Conservation (phyloP, 768 basidiomycete genomes). For the Cubamyces sp. region DNA sequence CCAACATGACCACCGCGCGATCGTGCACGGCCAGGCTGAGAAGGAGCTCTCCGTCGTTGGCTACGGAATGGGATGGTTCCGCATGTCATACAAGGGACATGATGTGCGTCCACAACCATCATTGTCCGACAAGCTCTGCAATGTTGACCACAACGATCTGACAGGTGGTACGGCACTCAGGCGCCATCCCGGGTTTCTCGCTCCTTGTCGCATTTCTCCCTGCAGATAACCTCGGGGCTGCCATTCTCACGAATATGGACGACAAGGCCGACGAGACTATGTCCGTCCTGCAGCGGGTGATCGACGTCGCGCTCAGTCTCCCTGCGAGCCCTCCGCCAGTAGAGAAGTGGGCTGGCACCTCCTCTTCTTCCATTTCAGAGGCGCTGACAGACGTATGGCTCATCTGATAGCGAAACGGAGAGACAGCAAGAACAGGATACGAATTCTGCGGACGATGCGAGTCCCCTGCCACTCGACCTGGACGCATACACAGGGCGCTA, state of each 20-base stretch:
- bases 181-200: conserved; percentile 42
- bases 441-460: neutral
- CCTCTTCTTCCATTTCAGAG: no score
- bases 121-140: no score
- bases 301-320: conserved; percentile 3
- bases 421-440: neutral
- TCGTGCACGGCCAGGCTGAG: conserved; percentile 22
- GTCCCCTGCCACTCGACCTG: conserved; percentile 4
- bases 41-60: conserved; percentile 36
- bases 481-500: conserved; percentile 26
- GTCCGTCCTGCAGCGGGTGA: conserved; percentile 5
- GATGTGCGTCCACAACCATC: conserved; percentile 35
- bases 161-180: conserved; percentile 41
- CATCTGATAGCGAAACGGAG: neutral
- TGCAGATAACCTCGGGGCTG: conserved; percentile 40
- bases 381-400: no score
- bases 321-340: neutral
- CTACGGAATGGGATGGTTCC: conserved; percentile 49
- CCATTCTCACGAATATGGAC: conserved; percentile 30
- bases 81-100: conserved; percentile 43
- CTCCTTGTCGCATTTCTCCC: conserved; percentile 41
- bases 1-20: conserved; percentile 37
- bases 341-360: neutral
- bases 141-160: neutral
- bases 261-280: conserved; percentile 3